Evolutionary conservation across 2,329 filamentous ascomycete genomes (phyloP).

Genomic region (Colletotrichum phormii): DNA sequence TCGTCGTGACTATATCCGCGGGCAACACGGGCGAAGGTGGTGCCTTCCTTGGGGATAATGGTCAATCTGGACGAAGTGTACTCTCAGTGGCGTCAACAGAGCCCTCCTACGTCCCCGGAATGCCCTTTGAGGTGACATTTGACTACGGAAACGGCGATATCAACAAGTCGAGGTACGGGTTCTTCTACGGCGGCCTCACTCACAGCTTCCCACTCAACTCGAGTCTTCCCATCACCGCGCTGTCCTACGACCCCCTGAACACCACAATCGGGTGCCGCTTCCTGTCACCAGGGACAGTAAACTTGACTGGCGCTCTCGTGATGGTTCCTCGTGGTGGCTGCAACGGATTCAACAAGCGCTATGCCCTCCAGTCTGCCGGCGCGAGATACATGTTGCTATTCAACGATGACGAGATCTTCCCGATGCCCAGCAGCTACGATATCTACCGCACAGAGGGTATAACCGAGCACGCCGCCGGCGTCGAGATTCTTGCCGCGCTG

Average conservation of each 20-base stretch:
- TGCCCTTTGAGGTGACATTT: conserved; percentile 31
- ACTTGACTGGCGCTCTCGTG: conserved; percentile 54
- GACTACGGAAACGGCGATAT: not conserved
- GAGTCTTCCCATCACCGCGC: conserved; percentile 40
- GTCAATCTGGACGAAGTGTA: conserved; percentile 53
- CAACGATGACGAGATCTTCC: conserved; percentile 42
- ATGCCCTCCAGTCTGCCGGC: conserved; percentile 51
- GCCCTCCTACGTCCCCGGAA: conserved; percentile 32
- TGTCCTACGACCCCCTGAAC: conserved; percentile 39
- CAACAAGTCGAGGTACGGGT: conserved; percentile 24
- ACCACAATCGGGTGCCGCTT: conserved; percentile 51
- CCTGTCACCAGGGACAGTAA: conserved; percentile 49
- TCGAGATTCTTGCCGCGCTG: conserved; percentile 9
- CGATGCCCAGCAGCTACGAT: conserved; percentile 7
- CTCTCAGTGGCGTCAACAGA: conserved; percentile 56
- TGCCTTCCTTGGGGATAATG: conserved; percentile 52
- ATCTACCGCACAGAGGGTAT: not conserved
- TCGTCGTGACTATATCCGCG: conserved; percentile 53
- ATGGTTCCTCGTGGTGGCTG: conserved; percentile 44
- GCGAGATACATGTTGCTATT: conserved; percentile 55
- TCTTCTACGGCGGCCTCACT: conserved; percentile 10
- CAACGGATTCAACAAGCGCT: conserved; percentile 44
- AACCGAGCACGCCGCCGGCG: not conserved
- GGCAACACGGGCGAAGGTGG: conserved; percentile 56
- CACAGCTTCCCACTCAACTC: conserved; percentile 19